Evolutionary conservation across 2,329 filamentous ascomycete species (phyloP).

Genomic region (Bipolaris oryzae): DNA sequence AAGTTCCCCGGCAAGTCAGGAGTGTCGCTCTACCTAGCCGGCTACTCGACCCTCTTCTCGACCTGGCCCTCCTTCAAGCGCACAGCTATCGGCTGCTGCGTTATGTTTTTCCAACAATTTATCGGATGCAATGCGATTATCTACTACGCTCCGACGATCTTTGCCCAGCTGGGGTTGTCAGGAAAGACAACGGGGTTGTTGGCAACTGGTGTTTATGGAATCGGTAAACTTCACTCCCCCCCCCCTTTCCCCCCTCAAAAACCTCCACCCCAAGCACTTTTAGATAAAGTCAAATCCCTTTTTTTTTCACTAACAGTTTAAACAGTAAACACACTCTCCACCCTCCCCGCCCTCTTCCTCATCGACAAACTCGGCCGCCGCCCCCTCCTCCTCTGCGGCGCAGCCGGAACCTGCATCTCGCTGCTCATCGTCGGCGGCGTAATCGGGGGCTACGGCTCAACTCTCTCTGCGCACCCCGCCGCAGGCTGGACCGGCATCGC

Average conservation of each 20-base stretch:
- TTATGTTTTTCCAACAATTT: slow-evolving; percentile 58
- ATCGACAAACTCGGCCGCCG: slow-evolving; percentile 69
- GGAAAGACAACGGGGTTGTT: slow-evolving; percentile 72
- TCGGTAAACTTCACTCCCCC: slow-evolving; percentile 15
- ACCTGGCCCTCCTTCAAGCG: slow-evolving; percentile 52
- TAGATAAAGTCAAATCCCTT: not conserved
- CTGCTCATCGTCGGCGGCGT: slow-evolving; percentile 75
- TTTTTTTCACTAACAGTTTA: not conserved
- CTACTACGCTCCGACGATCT: slow-evolving; percentile 73
- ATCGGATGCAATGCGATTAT: slow-evolving; percentile 86
- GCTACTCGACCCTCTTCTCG: slow-evolving; percentile 57
- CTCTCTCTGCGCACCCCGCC: slow-evolving; percentile 62
- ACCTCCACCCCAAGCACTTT: not conserved
- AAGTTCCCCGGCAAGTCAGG: slow-evolving; percentile 40
- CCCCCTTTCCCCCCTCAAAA: not conserved
- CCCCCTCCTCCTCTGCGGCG: slow-evolving; percentile 66
- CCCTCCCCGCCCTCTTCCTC: slow-evolving; percentile 68
- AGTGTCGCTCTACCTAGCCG: slow-evolving; percentile 62
- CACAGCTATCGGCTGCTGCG: slow-evolving; percentile 39
- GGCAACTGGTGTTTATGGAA: slow-evolving; percentile 70
- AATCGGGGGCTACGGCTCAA: slow-evolving; percentile 64
- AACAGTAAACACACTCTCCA: slow-evolving; percentile 59
- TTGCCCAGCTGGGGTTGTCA: slow-evolving; percentile 68
- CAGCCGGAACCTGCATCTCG: slow-evolving; percentile 71
- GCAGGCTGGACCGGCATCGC: slow-evolving; percentile 72